Percentiles rank a stretch among this genome's conserved stretches.
phyloP scores from a whole-genome alignment of 495 filamentous ascomycete genomes.

The Podospora pseudopauciseta region DNA sequence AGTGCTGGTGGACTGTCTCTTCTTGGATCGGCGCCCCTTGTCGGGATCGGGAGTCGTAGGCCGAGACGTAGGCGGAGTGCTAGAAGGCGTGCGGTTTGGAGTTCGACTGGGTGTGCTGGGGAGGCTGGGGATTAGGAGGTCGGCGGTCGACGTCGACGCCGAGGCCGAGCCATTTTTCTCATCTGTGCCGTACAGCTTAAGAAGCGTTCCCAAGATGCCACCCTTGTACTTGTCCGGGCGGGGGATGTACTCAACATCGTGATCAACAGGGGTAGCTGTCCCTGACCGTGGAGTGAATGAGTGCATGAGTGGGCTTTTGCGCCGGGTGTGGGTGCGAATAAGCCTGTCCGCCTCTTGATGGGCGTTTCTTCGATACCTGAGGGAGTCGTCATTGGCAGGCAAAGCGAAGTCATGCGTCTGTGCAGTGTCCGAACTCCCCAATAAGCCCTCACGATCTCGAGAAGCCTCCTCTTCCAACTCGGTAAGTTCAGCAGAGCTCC shows the following conservation, averaged over 20 bases:
- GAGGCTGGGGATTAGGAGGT: conserved; percentile 29
- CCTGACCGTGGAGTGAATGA: conserved; percentile 20
- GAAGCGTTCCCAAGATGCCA: conserved; percentile 70
- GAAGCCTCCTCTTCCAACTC: conserved; percentile 11
- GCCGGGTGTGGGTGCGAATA: conserved; percentile 26
- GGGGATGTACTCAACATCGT: conserved; percentile 60
- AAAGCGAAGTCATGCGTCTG: conserved; percentile 16
- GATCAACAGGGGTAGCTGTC: conserved; percentile 35
- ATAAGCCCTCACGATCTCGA: conserved; percentile 9
- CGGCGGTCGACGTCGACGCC: background rate
- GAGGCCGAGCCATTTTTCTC: conserved; percentile 14
- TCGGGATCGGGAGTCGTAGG: conserved; percentile 54
- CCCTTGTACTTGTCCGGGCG: conserved; percentile 67
- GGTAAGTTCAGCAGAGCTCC: conserved; percentile 24
- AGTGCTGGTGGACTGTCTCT: conserved; percentile 42
- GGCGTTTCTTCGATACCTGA: conserved; percentile 19
- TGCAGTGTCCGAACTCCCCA: background rate
- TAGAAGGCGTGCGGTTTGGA: conserved; percentile 30
- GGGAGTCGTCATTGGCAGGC: conserved; percentile 3
- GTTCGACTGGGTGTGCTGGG: conserved; percentile 28
- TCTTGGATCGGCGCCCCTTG: conserved; percentile 44
- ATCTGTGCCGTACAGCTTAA: conserved; percentile 65
- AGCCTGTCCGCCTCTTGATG: conserved; percentile 27
- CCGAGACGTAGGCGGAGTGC: conserved; percentile 39
- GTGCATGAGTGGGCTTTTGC: conserved; percentile 19